phyloP scores from a whole-genome alignment of 345 rosid genomes.

The Triadica sebifera region DNA sequence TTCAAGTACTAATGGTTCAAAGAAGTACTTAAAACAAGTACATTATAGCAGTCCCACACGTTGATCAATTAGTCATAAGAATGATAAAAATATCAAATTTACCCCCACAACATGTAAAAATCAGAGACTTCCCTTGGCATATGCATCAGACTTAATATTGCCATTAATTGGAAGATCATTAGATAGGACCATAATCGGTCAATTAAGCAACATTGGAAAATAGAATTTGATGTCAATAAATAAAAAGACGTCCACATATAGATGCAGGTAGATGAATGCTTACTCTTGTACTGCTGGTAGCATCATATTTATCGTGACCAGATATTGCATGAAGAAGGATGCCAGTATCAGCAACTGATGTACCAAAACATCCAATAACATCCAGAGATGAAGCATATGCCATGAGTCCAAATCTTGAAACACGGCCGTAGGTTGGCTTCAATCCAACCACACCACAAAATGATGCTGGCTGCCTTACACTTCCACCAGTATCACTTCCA shows the following conservation, averaged over 20 bases:
- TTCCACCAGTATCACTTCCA: conserved; percentile 99
- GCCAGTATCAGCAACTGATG: conserved; percentile 83
- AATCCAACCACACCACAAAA: conserved; percentile 94
- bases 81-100: neutral
- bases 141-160: neutral
- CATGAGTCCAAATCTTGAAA: conserved; percentile 93
- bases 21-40: neutral
- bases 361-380: conserved; percentile 87
- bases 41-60: neutral
- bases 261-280: conserved; percentile 14
- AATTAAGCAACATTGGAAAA: neutral
- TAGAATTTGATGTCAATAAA: neutral
- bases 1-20: neutral
- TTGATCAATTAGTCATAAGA: neutral
- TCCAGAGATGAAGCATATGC: conserved; percentile 91
- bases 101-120: neutral
- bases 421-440: conserved; percentile 94
- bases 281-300: conserved; percentile 81
- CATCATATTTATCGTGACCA: conserved; percentile 75
- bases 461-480: conserved; percentile 96
- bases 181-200: neutral
- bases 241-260: neutral
- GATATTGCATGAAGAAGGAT: conserved; percentile 80
- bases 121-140: neutral
- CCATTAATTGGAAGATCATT: neutral